Conservation (phyloP, 345 rosid genomes). For the Clausena lansium region DNA sequence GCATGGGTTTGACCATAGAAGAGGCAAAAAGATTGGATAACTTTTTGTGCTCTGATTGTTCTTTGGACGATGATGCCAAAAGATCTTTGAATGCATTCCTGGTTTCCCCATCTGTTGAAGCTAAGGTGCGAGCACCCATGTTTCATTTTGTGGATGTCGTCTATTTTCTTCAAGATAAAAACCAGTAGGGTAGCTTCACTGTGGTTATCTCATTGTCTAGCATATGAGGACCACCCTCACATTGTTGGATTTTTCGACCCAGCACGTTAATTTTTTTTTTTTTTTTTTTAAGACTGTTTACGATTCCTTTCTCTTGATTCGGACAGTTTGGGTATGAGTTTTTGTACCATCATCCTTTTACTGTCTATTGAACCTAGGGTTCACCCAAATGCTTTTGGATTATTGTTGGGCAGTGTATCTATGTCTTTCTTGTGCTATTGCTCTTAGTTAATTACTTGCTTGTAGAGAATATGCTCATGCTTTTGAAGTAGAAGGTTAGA, state of each 20-base stretch:
- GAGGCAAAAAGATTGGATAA: slow-evolving; percentile 80
- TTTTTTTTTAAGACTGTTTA: no score
- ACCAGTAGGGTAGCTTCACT: neutral
- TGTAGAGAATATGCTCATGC: neutral
- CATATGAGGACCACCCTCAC: neutral
- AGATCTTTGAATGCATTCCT: slow-evolving; percentile 48
- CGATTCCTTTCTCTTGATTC: neutral
- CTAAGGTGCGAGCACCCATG: slow-evolving; percentile 40
- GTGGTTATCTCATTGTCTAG: neutral
- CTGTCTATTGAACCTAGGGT: neutral
- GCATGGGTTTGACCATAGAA: slow-evolving; percentile 79
- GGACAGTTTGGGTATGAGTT: neutral
- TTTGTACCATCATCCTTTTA: neutral
- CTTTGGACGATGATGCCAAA: slow-evolving; percentile 58
- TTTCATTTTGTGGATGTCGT: neutral
- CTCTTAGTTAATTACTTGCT: neutral
- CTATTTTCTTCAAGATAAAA: neutral
- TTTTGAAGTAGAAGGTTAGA: neutral
- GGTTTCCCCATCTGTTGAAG: slow-evolving; percentile 53
- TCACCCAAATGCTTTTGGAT: neutral
- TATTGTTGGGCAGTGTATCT: neutral
- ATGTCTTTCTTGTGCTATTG: neutral
- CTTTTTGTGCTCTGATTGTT: slow-evolving; percentile 73
- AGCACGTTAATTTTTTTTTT: neutral
- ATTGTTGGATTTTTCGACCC: neutral